phyloP scores from a whole-genome alignment of 805 yeast genomes.

The Candida odintsovae region DNA sequence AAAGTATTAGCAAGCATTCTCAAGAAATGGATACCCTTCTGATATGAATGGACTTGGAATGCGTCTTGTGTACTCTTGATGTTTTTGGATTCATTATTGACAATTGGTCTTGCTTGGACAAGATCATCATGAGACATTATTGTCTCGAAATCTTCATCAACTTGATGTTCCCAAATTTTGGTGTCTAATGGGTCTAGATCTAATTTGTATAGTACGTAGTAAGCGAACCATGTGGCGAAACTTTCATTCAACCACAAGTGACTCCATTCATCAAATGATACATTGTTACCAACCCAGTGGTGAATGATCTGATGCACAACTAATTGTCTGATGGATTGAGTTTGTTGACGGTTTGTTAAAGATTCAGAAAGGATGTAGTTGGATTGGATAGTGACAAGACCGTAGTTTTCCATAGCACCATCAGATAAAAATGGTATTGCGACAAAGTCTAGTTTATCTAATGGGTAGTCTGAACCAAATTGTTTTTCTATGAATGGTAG shows the following conservation, averaged over 20 bases:
- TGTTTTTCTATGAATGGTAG: conserved; percentile 43
- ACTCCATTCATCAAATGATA: conserved; percentile 64
- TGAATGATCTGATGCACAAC: conserved; percentile 71
- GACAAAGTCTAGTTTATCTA: conserved; percentile 59
- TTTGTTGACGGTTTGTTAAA: conserved; percentile 20
- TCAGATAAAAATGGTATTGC: conserved; percentile 68
- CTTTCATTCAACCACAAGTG: conserved; percentile 72
- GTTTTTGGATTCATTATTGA: conserved; percentile 19
- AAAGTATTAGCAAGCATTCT: conserved; percentile 46
- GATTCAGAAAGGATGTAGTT: conserved; percentile 39
- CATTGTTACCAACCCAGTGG: conserved; percentile 72
- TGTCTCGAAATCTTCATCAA: conserved; percentile 26
- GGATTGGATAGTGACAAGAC: conserved; percentile 54
- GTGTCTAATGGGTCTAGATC: conserved; percentile 22
- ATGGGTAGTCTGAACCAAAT: conserved; percentile 45
- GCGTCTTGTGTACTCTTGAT: conserved; percentile 39
- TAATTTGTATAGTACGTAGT: conserved; percentile 32
- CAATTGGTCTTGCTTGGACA: conserved; percentile 28
- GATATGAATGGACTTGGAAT: conserved; percentile 46
- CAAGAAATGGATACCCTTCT: conserved; percentile 52
- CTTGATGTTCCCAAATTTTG: conserved; percentile 29
- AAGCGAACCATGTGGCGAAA: conserved; percentile 71
- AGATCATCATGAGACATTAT: conserved; percentile 33
- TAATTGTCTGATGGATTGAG: conserved; percentile 43
- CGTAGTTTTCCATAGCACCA: conserved; percentile 81